Conservation (phyloP, 2,329 filamentous ascomycete species). For the Raffaelea ambrosiae region DNA sequence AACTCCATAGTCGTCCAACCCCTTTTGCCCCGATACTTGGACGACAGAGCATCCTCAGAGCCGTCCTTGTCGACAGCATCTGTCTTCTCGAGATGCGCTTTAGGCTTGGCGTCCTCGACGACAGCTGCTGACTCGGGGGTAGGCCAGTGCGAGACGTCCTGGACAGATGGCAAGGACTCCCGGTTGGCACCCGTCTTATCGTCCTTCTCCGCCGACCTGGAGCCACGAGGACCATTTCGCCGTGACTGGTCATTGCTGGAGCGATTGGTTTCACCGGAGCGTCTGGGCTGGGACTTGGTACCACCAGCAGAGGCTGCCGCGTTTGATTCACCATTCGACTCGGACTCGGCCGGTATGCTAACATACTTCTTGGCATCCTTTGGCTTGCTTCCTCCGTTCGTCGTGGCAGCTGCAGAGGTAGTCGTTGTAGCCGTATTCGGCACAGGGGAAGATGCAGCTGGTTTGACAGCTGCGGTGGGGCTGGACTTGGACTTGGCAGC, state of each 20-base stretch:
- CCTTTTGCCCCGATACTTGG: constrained; percentile 57
- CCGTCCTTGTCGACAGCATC: constrained; percentile 56
- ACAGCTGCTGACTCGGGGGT: constrained; percentile 74
- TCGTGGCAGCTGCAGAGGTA: constrained; percentile 12
- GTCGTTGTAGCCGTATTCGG: neutral
- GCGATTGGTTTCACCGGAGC: constrained; percentile 30
- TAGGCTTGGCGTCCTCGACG: constrained; percentile 62
- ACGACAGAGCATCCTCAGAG: constrained; percentile 42
- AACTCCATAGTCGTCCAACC: constrained; percentile 82
- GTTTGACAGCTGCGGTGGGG: constrained; percentile 10
- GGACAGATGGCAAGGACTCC: constrained; percentile 52
- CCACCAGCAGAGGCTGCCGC: too few relatives aligned
- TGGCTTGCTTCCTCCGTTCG: constrained; percentile 4
- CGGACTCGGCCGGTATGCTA: neutral
- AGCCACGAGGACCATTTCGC: constrained; percentile 35
- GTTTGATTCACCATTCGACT: constrained; percentile 1
- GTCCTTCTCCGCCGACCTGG: constrained; percentile 35
- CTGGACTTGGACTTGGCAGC: constrained; percentile 41
- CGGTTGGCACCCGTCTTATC: constrained; percentile 17
- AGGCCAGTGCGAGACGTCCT: constrained; percentile 77
- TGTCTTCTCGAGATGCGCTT: constrained; percentile 47
- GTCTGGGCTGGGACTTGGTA: constrained; percentile 31
- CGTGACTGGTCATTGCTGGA: constrained; percentile 29
- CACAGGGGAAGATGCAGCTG: neutral
- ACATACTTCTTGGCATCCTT: constrained; percentile 14